A percentile compares a stretch with the other conserved stretches of the same genome.
Evolutionary conservation across 345 rosid species (phyloP).

Genomic region (Excoecaria cochinchinensis): DNA sequence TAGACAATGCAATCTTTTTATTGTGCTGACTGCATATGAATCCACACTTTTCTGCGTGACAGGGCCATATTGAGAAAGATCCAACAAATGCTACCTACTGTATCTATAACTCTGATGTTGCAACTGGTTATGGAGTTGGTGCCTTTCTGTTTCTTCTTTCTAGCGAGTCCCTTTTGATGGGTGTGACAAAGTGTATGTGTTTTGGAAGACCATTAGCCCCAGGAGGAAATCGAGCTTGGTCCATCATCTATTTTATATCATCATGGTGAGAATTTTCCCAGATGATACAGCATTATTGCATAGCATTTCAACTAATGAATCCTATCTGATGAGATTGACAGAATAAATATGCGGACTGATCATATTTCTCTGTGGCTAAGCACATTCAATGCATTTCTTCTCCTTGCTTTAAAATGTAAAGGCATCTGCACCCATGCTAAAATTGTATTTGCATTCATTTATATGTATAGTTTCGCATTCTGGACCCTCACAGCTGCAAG

Average conservation of each 20-base stretch:
- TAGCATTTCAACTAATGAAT: neutral
- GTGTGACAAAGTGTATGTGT: constrained; percentile 94
- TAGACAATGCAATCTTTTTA: neutral
- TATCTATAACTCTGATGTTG: constrained; percentile 82
- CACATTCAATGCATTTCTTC: too few species aligned
- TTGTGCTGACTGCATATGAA: neutral
- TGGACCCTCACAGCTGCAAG: neutral
- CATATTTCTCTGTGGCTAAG: too few species aligned
- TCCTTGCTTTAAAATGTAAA: neutral
- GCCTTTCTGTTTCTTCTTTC: constrained; percentile 89
- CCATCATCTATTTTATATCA: constrained; percentile 79
- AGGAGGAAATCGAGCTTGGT: constrained; percentile 87
- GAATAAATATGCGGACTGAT: too few species aligned
- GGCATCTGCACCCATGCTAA: neutral
- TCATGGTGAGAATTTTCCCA: constrained; percentile 60
- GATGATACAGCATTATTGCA: neutral
- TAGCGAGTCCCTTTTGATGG: constrained; percentile 82
- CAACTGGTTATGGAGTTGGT: constrained; percentile 96
- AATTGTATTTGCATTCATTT: neutral
- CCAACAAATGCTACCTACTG: constrained; percentile 59
- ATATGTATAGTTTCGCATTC: neutral
- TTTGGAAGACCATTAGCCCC: constrained; percentile 84
- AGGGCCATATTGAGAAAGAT: constrained; percentile 59
- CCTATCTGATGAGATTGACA: neutral
- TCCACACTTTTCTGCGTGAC: constrained; percentile 22